Percentiles rank a stretch among this genome's conserved stretches.
These are phyloP conservation scores for Naganishia sp. DNA, from an alignment of 1,284 basidiomycete genomes.

Conservation along the genomic window DNA sequence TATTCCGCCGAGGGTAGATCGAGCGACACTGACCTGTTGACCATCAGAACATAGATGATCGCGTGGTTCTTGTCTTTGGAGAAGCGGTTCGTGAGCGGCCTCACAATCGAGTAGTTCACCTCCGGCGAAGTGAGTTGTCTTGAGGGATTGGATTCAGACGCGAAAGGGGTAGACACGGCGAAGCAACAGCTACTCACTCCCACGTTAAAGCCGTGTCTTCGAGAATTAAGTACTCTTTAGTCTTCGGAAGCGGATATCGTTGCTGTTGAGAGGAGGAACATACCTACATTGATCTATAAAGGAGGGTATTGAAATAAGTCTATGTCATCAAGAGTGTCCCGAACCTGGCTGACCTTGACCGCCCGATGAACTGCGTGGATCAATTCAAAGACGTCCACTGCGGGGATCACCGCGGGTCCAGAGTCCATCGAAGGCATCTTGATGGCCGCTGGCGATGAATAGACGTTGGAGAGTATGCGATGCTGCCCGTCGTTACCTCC, in stretches of 20 bases:
- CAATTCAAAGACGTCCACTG: conserved; percentile 40
- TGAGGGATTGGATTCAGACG: conserved; percentile 14
- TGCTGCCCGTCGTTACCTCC: too few species aligned
- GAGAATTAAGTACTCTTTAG: too few species aligned
- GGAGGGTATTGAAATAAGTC: too few species aligned
- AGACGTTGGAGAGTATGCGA: too few species aligned
- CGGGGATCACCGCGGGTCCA: background rate
- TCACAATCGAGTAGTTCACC: conserved; percentile 77
- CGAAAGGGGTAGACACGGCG: background rate
- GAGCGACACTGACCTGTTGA: conserved; percentile 42
- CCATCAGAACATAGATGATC: conserved; percentile 48
- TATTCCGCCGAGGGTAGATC: conserved; percentile 39
- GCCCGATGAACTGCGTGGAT: conserved; percentile 47
- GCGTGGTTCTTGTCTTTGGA: conserved; percentile 68
- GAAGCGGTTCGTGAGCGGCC: conserved; percentile 77
- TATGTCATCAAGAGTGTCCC: too few species aligned
- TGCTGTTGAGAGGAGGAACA: background rate
- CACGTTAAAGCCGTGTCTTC: conserved; percentile 74
- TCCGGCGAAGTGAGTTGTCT: conserved; percentile 78
- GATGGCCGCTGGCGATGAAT: too few species aligned
- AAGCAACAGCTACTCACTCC: conserved; percentile 62
- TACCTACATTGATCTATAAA: conserved; percentile 20
- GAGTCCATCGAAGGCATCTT: too few species aligned
- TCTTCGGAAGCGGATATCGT: conserved; percentile 28
- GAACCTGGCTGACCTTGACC: conserved; percentile 13